A percentile compares a stretch with the other conserved stretches of the same genome.
phyloP scores from a whole-genome alignment of 352 stramenopile genomes.

The Phytophthora ramorum region DNA sequence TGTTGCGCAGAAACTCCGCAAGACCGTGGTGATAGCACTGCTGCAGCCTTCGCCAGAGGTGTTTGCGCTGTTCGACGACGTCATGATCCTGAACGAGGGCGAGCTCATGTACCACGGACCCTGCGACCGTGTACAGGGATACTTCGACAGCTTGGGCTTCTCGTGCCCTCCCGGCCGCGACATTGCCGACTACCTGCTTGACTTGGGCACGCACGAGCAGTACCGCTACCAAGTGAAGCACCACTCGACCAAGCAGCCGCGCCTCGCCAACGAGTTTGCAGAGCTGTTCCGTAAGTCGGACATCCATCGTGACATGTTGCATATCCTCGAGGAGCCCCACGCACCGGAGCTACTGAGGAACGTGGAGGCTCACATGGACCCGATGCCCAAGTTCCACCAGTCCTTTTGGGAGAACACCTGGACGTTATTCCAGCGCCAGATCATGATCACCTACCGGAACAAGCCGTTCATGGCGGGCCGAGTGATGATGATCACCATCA shows the following conservation, averaged over 20 bases:
- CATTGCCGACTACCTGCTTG: constrained; percentile 33
- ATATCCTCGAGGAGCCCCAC: not conserved
- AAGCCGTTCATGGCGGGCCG: constrained; percentile 38
- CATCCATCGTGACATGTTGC: not conserved
- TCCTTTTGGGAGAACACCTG: not conserved
- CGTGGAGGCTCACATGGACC: not conserved
- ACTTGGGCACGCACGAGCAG: constrained; percentile 6
- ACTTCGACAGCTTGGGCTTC: constrained; percentile 52
- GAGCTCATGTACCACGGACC: constrained; percentile 81
- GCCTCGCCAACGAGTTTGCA: not conserved
- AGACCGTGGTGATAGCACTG: constrained; percentile 68
- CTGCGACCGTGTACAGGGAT: constrained; percentile 24
- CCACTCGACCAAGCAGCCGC: not conserved
- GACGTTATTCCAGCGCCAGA: constrained; percentile 38
- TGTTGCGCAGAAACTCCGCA: constrained; percentile 54
- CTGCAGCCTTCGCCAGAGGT: constrained; percentile 91
- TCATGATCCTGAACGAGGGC: constrained; percentile 76
- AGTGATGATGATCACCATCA: constrained; percentile 41
- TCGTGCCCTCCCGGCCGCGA: constrained; percentile 33
- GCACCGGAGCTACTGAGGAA: not conserved
- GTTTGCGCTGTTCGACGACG: constrained; percentile 81
- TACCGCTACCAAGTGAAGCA: not conserved
- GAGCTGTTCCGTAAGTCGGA: not conserved
- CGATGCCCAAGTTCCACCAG: not conserved
- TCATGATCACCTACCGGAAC: constrained; percentile 62